Conservation (phyloP, 805 yeast genomes). For the Wickerhamiella galacta region DNA sequence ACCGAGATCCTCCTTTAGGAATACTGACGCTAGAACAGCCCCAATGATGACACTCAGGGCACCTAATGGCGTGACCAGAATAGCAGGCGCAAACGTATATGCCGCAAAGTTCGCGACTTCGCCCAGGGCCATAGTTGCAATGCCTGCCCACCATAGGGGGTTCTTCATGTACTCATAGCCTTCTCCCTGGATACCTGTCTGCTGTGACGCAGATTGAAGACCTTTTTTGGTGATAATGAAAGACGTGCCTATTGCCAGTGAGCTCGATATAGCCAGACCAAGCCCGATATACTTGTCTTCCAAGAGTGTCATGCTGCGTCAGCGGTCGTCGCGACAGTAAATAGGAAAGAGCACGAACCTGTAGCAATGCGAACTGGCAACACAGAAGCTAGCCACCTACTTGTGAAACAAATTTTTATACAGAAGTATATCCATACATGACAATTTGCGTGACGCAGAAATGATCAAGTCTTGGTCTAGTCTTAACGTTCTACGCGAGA, state of each 20-base stretch:
- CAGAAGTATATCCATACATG: too few relatives aligned
- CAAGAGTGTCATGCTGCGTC: constrained; percentile 20
- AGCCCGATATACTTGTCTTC: constrained; percentile 84
- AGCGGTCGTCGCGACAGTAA: too few relatives aligned
- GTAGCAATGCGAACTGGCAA: too few relatives aligned
- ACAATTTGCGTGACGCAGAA: too few relatives aligned
- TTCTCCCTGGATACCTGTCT: constrained; percentile 48
- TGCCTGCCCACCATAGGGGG: constrained; percentile 93
- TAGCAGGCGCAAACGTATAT: constrained; percentile 88
- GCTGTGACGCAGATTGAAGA: constrained; percentile 47
- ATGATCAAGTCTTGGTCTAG: too few relatives aligned
- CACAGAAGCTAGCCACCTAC: too few relatives aligned
- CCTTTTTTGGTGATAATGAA: constrained; percentile 84
- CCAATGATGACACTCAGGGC: constrained; percentile 84
- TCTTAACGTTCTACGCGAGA: too few relatives aligned
- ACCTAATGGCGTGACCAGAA: constrained; percentile 80
- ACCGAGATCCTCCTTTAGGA: constrained; percentile 74
- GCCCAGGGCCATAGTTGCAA: constrained; percentile 75
- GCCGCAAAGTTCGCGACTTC: constrained; percentile 90
- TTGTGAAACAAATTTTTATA: too few relatives aligned
- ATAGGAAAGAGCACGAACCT: too few relatives aligned
- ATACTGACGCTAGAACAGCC: constrained; percentile 73
- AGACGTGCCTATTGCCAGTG: constrained; percentile 79
- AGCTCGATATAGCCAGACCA: constrained; percentile 71
- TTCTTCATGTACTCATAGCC: constrained; percentile 65